Conservation (phyloP, 2,329 filamentous ascomycete genomes). For the Akanthomyces muscarius region DNA sequence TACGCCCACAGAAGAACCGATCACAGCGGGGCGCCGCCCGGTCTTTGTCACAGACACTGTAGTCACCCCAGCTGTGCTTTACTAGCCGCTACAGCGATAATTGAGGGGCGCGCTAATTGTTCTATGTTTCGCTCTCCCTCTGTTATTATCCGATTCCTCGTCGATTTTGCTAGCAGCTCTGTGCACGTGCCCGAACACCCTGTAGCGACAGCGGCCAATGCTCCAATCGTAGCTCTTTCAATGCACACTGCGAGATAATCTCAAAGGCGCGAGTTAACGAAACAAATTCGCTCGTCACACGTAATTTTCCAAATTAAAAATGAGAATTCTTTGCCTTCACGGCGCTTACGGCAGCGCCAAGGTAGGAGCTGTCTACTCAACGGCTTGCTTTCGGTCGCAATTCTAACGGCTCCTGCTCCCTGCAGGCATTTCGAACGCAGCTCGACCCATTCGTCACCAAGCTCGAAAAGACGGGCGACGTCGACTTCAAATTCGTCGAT, state of each 20-base stretch:
- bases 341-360: slow-evolving; percentile 55
- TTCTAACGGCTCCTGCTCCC: slow-evolving; percentile 11
- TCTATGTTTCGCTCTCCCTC: not conserved
- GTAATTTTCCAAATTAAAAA: slow-evolving; percentile 39
- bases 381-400: not conserved
- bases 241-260: not conserved
- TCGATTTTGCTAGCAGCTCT: not conserved
- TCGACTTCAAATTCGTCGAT: slow-evolving; percentile 47
- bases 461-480: slow-evolving; percentile 19
- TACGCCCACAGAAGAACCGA: not conserved
- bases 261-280: no score
- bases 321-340: slow-evolving; percentile 56
- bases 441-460: slow-evolving; percentile 34
- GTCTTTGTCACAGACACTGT: not conserved
- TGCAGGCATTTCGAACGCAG: slow-evolving; percentile 53
- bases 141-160: not conserved
- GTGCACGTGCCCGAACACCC: not conserved
- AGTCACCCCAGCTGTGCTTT: not conserved
- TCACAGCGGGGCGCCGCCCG: not conserved
- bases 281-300: not conserved
- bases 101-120: not conserved
- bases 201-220: not conserved
- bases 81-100: not conserved
- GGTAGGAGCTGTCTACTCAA: slow-evolving; percentile 32
- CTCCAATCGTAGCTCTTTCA: not conserved